Percentiles rank a stretch among this genome's conserved stretches.
Conservation (phyloP, 768 basidiomycete species). For the Cantharellus cinnabarinus region DNA sequence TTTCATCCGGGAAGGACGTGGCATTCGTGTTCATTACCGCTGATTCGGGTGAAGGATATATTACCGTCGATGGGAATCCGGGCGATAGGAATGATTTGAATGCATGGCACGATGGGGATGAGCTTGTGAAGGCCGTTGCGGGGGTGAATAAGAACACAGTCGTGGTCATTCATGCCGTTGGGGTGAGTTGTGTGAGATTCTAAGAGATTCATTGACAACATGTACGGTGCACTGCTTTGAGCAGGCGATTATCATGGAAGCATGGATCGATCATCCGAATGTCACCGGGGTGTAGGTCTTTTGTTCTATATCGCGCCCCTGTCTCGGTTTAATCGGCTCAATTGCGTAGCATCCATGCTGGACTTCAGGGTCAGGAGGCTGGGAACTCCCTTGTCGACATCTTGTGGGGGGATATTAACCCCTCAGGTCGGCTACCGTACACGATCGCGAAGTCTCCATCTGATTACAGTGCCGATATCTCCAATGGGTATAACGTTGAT, state of each 20-base stretch:
- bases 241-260: constrained; percentile 3
- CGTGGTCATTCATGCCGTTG: constrained; percentile 18
- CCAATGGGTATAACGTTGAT: neutral
- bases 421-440: constrained; percentile 48
- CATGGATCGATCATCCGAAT: constrained; percentile 7
- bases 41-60: constrained; percentile 65
- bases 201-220: too few relatives aligned
- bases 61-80: constrained; percentile 17
- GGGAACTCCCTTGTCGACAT: constrained; percentile 57
- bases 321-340: too few relatives aligned
- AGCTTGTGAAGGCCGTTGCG: constrained; percentile 19
- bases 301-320: too few relatives aligned
- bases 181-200: neutral
- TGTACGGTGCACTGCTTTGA: too few relatives aligned
- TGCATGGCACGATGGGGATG: constrained; percentile 16
- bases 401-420: constrained; percentile 48
- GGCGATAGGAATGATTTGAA: constrained; percentile 16
- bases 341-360: constrained; percentile 36
- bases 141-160: constrained; percentile 14
- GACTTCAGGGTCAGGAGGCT: constrained; percentile 43
- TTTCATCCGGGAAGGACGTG: constrained; percentile 32
- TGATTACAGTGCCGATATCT: constrained; percentile 32
- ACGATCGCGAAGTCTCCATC: constrained; percentile 43
- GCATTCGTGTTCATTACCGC: constrained; percentile 66
- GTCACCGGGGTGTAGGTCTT: constrained; percentile 1